Evolutionary conservation across 73 alveolate species (phyloP), one percentile per base, ranked within the genome.

Genomic region (Vitrella brassicaformis): DNA sequence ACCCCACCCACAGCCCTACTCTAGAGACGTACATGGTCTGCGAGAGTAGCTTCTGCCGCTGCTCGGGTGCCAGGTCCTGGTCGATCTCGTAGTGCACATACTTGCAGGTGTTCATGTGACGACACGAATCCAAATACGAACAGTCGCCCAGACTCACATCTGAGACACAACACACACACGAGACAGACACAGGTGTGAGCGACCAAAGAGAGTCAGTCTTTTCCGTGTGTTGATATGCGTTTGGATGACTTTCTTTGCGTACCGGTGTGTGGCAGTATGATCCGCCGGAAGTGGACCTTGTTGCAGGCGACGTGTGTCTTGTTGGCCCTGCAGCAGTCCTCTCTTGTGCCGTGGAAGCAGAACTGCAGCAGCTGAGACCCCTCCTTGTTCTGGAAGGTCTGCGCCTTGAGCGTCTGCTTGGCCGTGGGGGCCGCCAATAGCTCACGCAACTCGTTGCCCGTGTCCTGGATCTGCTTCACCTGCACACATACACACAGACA

Each of bases 101-200:
- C 14, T 39, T 39, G 56, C 56, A 39, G 56, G 56, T 39, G 56
- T 39, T 39, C 56, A 39, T 39, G 56, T 39, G 56, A 39, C 56
- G 14, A 39, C 4, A 39, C 56, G 56, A 39, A 39, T 94, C 99
- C 72, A 94, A 86, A 81, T 94, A 92, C 27, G 98, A 89, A 77
- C 99, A 94, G 81, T 94, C 97, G 19, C 99, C 99, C 66, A 92
- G 91, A 74, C 91, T 78, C 18, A 74, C 80, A 70, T 89, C 91
- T 10, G 86, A 26, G n/a, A 7, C 76, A 32, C n/a, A n/a, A 64
- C 25, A 0, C 0, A 29, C 31, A 28, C 4, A 68, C 19, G 28
- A 68, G 19, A 10, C 25, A 68, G 18, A 68, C 25, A 68, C 31
- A 29, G 4, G 56, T 4, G 56, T 39, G 22, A 39, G 56, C 4